Evolutionary conservation across 352 stramenopile genomes (phyloP), one percentile per base, ranked within the genome.

Genomic region (Phytopythium mirpurense): DNA sequence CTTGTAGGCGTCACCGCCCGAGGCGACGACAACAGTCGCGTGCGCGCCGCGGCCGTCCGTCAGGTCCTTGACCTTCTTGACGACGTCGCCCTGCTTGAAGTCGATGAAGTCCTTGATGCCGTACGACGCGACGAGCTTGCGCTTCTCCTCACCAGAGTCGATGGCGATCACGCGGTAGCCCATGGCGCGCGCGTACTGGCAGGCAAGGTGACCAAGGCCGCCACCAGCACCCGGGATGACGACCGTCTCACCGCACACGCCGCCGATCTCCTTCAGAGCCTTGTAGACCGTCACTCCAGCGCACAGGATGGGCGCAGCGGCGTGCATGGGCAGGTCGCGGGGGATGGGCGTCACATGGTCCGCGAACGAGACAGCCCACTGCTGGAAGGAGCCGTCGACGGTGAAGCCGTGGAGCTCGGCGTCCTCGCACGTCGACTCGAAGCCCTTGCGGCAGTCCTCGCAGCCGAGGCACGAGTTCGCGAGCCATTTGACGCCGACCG

Each of bases 231-330:
- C 86, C 0, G 74, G 65, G 26, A 96, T 72, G 40, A 62, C 84
- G 0, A 96, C 64, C n/a, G 63, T 78, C 45, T 81, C 60, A 10
- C 71, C 72, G 6, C 64, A 50, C 18, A 72, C 60, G 3, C 68
- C 72, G 23, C 71, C 72, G 48, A 74, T 83, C 54, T 84, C 67
- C 63, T 77, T 82, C 51, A 95, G 54, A 3, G 88, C 86, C 52
- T 78, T 90, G 65, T 91, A 97, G 8, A 78, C 80, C 0, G 88
- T 97, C 52, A 96, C 76, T 21, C 89, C 89, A 9, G 87, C 86
- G 63, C 89, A 97, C 34, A 97, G 62, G 16, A 96, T 68, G 0
- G 84, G 72, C 26, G 74, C 85, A 1, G 77, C 77, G 1, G 58
- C 60, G 9, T 67, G 49, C 29, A 86, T 55, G 5, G 69, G 44